Conservation (phyloP, 2,329 filamentous ascomycete genomes). For the Stagonosporopsis chrysanthemi region DNA sequence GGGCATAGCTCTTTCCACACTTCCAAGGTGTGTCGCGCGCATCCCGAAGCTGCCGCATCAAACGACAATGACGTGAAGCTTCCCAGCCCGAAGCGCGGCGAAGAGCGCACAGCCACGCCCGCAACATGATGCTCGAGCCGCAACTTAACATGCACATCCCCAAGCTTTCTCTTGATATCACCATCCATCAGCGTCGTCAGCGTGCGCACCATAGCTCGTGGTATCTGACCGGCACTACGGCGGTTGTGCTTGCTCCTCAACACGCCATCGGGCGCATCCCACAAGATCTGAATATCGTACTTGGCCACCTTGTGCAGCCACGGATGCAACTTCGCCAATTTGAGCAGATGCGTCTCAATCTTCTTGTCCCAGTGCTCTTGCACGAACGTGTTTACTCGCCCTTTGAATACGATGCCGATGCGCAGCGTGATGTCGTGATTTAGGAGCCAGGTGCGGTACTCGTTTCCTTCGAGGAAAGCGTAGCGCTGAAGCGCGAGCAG, state of each 20-base stretch:
- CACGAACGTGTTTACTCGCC: slow-evolving; percentile 35
- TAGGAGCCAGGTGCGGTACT: slow-evolving; percentile 37
- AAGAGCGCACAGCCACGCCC: slow-evolving; percentile 10
- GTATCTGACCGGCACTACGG: slow-evolving; percentile 26
- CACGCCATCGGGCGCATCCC: slow-evolving; percentile 29
- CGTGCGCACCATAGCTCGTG: slow-evolving; percentile 28
- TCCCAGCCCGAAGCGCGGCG: slow-evolving; percentile 25
- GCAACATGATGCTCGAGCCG: slow-evolving; percentile 23
- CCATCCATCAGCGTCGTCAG: slow-evolving; percentile 26
- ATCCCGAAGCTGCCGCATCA: neutral
- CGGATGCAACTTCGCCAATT: slow-evolving; percentile 31
- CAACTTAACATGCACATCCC: slow-evolving; percentile 25
- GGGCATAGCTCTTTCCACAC: slow-evolving; percentile 20
- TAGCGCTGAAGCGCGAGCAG: slow-evolving; percentile 33
- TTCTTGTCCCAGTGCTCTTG: slow-evolving; percentile 41
- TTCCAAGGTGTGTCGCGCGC: slow-evolving; percentile 15
- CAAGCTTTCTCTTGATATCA: slow-evolving; percentile 20
- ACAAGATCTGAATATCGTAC: slow-evolving; percentile 37
- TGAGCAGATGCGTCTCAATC: slow-evolving; percentile 29
- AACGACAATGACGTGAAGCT: slow-evolving; percentile 15
- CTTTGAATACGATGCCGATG: slow-evolving; percentile 36
- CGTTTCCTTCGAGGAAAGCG: slow-evolving; percentile 33
- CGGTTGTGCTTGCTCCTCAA: slow-evolving; percentile 27
- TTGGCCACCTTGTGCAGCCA: slow-evolving; percentile 36
- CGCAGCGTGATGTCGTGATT: slow-evolving; percentile 29